phyloP scores from a whole-genome alignment of 1,284 basidiomycete genomes.

The Trichosporon ovoides region DNA sequence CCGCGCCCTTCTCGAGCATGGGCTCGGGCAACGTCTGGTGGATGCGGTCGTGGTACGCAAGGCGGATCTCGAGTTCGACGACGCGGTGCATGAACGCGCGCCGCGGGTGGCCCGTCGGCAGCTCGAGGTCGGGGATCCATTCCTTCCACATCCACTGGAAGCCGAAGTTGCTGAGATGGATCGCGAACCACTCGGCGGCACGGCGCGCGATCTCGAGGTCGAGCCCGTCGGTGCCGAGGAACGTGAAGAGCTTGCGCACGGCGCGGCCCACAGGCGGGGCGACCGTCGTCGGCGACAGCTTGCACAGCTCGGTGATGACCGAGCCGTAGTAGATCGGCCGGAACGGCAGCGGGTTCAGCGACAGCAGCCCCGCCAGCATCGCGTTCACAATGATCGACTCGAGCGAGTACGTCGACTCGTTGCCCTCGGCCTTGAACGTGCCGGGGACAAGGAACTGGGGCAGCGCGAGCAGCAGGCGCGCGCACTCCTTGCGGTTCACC shows the following conservation, averaged over 20 bases:
- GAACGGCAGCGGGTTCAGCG: conserved; percentile 70
- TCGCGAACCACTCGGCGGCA: conserved; percentile 89
- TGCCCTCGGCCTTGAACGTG: conserved; percentile 59
- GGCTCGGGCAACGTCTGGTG: conserved; percentile 77
- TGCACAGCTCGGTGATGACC: conserved; percentile 89
- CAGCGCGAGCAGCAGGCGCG: conserved; percentile 76
- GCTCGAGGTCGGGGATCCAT: conserved; percentile 82
- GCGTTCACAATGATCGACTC: conserved; percentile 50
- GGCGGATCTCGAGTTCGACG: conserved; percentile 80
- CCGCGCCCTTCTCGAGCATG: conserved; percentile 56
- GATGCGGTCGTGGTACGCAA: conserved; percentile 92
- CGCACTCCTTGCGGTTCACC: conserved; percentile 92
- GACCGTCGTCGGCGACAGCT: conserved; percentile 80
- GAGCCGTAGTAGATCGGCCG: conserved; percentile 81
- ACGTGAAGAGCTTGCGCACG: conserved; percentile 75
- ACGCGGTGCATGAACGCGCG: conserved; percentile 81
- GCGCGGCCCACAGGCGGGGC: conserved; percentile 95
- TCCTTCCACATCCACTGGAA: conserved; percentile 99
- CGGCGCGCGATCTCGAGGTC: conserved; percentile 77
- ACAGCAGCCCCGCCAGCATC: conserved; percentile 68
- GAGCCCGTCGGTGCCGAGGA: conserved; percentile 65
- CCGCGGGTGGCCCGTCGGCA: conserved; percentile 72
- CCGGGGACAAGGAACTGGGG: conserved; percentile 78
- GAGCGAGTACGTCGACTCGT: conserved; percentile 41
- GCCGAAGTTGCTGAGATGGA: conserved; percentile 95